Base-by-base conservation (phyloP, 176 grass and related monocot species). In the Phoenix dactylifera region DNA sequence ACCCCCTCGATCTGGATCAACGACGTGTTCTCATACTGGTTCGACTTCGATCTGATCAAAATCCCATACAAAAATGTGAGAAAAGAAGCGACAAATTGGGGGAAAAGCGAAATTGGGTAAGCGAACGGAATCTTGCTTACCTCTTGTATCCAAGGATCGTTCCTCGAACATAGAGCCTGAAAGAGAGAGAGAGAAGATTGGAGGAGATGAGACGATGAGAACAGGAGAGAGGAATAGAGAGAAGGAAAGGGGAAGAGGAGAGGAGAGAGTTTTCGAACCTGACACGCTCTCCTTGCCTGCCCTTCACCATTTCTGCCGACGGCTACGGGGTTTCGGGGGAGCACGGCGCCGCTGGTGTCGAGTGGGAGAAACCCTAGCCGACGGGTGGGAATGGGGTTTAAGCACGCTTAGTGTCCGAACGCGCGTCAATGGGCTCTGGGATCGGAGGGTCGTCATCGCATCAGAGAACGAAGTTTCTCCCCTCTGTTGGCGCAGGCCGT, bases 121-220 rank as follows among this genome's bases (percentile, higher is more conserved):
- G 4, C 44, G 51, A 59, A 17, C 2, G 23, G 1, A 5, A 39
- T 62, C n/a, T 48, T 50, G 59, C 48, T 77, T 51, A 79, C 88
- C 88, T 71, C 76, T 92, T 86, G 70, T 77, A 87, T 6, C 88
- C 79, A 1, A 88, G 77, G 74, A 88, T 84, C 16, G 89, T 88
- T 48, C 84, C 84, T 3, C 84, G 80, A 30, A 84, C 77, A 64
- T 74, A 79, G 51, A 84, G 66, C 73, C 84, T 78, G 59, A 30
- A 70, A 77, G 16, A 32, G 4, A 60, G 4, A 60, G 15, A 68
- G 4, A 22, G 49, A 16, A 25, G 35, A n/a, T 16, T 30, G 51
- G 48, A 18, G 26, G 35, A 12, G 22, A 52, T 24, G 60, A 28
- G 30, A 9, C 22, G 1, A 58, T 25, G 35, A 4, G 2, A 57